Conservation (phyloP, 2,329 filamentous ascomycete genomes). For the Trichoderma guizhouense region DNA sequence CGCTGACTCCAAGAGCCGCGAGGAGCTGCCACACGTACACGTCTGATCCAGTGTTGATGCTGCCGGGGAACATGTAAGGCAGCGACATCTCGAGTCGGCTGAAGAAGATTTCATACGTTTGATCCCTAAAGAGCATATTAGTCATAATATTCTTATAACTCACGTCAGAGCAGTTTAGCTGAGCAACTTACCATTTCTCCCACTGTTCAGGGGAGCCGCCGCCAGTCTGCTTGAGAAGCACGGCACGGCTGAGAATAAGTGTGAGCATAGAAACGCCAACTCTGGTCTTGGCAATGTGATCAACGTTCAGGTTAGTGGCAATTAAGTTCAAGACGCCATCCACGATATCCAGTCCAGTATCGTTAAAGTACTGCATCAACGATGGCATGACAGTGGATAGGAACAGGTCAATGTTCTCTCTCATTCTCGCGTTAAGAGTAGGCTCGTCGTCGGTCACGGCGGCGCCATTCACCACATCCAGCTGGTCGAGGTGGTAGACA, state of each 20-base stretch:
- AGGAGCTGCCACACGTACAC: constrained; percentile 98
- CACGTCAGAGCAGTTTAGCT: background rate
- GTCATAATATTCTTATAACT: background rate
- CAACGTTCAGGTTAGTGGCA: constrained; percentile 77
- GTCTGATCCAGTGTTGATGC: constrained; percentile 86
- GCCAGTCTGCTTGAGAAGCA: constrained; percentile 82
- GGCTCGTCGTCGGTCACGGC: constrained; percentile 72
- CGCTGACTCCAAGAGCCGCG: constrained; percentile 89
- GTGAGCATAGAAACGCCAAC: constrained; percentile 88
- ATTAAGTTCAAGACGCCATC: constrained; percentile 85
- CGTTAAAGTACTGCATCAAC: constrained; percentile 84
- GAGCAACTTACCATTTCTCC: constrained; percentile 68
- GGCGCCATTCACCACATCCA: constrained; percentile 84
- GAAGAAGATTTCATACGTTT: constrained; percentile 82
- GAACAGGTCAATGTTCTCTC: constrained; percentile 92
- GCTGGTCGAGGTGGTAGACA: constrained; percentile 83
- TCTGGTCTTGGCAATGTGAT: constrained; percentile 78
- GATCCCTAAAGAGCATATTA: constrained; percentile 50
- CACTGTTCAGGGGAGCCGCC: constrained; percentile 68
- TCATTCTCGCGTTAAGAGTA: constrained; percentile 67
- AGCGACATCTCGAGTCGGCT: constrained; percentile 80
- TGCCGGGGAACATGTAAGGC: constrained; percentile 82
- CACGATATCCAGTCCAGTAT: constrained; percentile 86
- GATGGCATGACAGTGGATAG: constrained; percentile 83
- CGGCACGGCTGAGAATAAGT: constrained; percentile 89